Evolutionary conservation across 768 basidiomycete genomes (phyloP).

Genomic region (Omphalotus guepiniiformis): DNA sequence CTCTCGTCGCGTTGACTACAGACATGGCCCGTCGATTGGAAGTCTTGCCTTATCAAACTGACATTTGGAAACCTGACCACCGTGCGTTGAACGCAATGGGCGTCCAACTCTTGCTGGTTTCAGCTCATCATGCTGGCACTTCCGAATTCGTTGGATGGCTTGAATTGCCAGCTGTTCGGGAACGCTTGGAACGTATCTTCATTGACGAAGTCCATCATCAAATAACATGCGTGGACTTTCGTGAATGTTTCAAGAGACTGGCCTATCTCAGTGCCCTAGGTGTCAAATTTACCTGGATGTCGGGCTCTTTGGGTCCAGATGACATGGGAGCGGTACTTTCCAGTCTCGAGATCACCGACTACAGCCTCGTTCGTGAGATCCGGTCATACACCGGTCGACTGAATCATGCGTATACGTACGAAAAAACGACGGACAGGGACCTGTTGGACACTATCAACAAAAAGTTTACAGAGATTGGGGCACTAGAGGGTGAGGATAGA

Average conservation of each 20-base stretch:
- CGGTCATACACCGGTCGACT: background rate
- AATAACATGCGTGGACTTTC: background rate
- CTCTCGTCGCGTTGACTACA: background rate
- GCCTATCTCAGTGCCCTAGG: background rate
- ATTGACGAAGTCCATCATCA: conserved; percentile 1
- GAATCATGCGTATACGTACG: background rate
- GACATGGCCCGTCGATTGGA: background rate
- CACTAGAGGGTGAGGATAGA: background rate
- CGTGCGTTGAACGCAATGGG: no score
- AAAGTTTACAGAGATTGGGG: background rate
- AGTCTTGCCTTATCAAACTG: background rate
- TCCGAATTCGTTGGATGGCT: background rate
- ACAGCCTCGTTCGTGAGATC: background rate
- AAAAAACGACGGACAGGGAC: background rate
- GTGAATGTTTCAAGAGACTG: background rate
- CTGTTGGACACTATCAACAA: background rate
- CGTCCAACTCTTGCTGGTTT: background rate
- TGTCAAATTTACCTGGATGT: background rate
- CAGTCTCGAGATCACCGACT: background rate
- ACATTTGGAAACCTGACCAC: background rate
- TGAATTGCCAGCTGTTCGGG: background rate
- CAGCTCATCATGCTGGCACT: background rate
- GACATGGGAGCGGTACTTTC: background rate
- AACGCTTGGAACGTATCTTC: background rate
- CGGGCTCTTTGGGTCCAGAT: background rate